Evolutionary conservation across 2,329 filamentous ascomycete genomes (phyloP), one percentile per base, ranked within the genome.

Genomic region (Allantophomopsis lycopodina): DNA sequence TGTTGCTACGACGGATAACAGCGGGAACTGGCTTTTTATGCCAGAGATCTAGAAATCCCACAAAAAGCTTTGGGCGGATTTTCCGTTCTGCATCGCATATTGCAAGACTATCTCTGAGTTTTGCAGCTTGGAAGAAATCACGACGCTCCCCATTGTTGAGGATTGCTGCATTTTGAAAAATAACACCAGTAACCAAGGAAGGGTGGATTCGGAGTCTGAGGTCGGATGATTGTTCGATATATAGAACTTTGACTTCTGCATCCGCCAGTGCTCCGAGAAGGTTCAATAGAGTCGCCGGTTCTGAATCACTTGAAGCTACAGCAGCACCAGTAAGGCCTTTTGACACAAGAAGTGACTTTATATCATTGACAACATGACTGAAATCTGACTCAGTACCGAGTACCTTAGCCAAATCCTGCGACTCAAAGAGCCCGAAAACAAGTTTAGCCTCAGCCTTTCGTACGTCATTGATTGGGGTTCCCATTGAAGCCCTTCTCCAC

Each of bases 141-240:
- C 61, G 50, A 8, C 58, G 53, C 23, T 57, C 47, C 2, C 62
- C 62, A 30, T 59, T 54, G 7, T 50, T 49, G 6, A 62, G 50
- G 21, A 64, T 64, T 16, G 56, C 60, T 2, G 58, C 61, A 44
- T 62, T 64, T 40, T 60, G 54, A 30, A 62, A 54, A 38, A 64
- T 56, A 33, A 63, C 37, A 8, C 62, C 62, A 2, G 49, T 48
- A 17, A 60, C 45, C 5, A 55, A 42, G 2, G 49, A 48, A 18
- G 63, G 44, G 44, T 56, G 52, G 8, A 62, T 39, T 2, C 40
- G 33, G 52, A 40, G 1, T 47, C 15, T 4, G 30, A 32, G 13
- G 30, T 42, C 17, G 52, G 48, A 20, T 56, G 50, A 38, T 13
- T 48, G 37, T 14, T 44, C 43, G 11, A 55, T 31, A 13, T 54